phyloP scores from a whole-genome alignment of 2,329 filamentous ascomycete genomes.

The Paraconiothyrium sp. region DNA sequence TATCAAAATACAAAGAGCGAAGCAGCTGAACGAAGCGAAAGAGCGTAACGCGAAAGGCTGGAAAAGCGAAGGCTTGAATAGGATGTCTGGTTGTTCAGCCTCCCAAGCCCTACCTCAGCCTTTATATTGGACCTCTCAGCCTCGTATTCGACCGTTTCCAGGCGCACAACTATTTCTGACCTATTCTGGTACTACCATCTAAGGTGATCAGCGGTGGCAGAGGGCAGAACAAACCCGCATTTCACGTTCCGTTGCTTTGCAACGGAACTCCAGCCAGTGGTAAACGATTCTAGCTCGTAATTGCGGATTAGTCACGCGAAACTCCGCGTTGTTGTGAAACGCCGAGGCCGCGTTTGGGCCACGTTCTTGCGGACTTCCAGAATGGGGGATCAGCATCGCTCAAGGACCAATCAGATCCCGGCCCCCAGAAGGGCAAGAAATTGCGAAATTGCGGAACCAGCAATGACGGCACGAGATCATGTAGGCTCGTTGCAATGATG shows the following conservation, averaged over 20 bases:
- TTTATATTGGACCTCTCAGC: constrained; percentile 5
- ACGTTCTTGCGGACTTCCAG: constrained; percentile 8
- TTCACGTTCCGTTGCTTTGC: constrained; percentile 1
- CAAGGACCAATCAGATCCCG: neutral
- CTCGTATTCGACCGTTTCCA: neutral
- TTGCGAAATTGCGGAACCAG: neutral
- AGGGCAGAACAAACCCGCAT: neutral
- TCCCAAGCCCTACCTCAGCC: neutral
- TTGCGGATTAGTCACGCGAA: constrained; percentile 8
- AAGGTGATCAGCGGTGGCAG: neutral
- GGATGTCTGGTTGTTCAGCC: constrained; percentile 8
- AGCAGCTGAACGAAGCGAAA: neutral
- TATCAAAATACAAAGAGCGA: neutral
- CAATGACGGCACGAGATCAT: neutral
- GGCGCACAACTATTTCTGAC: constrained; percentile 1
- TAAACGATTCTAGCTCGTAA: neutral
- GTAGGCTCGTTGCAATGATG: neutral
- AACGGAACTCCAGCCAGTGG: neutral
- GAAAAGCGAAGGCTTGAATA: neutral
- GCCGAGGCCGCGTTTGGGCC: constrained; percentile 7
- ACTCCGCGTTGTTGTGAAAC: constrained; percentile 11
- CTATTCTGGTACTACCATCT: neutral
- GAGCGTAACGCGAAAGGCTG: neutral
- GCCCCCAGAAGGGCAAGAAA: neutral
- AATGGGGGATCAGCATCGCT: neutral